Percentiles rank a stretch among this genome's conserved stretches.
phyloP scores from a whole-genome alignment of 148 eudicot species.

The Camellia lanceoleosa region DNA sequence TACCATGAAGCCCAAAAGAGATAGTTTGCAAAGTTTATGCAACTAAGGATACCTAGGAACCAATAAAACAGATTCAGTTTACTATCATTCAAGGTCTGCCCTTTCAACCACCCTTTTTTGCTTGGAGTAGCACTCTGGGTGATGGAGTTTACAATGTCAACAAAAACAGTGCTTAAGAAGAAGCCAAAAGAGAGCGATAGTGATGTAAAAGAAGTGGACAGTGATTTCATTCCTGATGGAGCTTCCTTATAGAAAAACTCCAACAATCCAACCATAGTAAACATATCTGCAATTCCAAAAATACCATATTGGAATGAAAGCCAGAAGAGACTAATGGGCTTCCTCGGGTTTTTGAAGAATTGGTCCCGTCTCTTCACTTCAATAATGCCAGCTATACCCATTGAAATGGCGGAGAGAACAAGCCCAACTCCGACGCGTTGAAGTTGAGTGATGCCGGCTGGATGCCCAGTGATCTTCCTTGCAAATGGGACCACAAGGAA shows the following conservation, averaged over 20 bases:
- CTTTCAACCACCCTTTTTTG: constrained; percentile 44
- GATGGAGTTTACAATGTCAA: constrained; percentile 30
- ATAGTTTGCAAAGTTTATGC: constrained; percentile 36
- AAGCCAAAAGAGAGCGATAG: constrained; percentile 45
- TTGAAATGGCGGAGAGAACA: constrained; percentile 37
- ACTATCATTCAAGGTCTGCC: constrained; percentile 27
- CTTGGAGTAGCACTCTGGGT: constrained; percentile 33
- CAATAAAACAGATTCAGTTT: constrained; percentile 41
- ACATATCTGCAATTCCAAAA: constrained; percentile 39
- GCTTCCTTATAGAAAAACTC: constrained; percentile 56
- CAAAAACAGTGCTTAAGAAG: constrained; percentile 39
- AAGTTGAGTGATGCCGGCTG: constrained; percentile 39
- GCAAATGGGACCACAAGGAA: constrained; percentile 32
- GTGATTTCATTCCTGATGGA: constrained; percentile 37
- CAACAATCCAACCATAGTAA: constrained; percentile 40
- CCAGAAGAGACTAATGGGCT: constrained; percentile 29
- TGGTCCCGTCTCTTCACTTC: constrained; percentile 33
- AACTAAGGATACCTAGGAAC: constrained; percentile 42
- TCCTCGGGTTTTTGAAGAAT: constrained; percentile 2
- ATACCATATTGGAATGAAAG: constrained; percentile 24
- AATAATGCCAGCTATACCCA: constrained; percentile 35
- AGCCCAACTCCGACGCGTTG: constrained; percentile 48
- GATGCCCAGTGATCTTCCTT: constrained; percentile 38
- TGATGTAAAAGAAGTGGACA: constrained; percentile 41
- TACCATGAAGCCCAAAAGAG: constrained; percentile 30